These are phyloP conservation scores for Graphilbum ipis-grandicollis DNA, from an alignment of 2,329 filamentous ascomycete species.

Conservation along the genomic window DNA sequence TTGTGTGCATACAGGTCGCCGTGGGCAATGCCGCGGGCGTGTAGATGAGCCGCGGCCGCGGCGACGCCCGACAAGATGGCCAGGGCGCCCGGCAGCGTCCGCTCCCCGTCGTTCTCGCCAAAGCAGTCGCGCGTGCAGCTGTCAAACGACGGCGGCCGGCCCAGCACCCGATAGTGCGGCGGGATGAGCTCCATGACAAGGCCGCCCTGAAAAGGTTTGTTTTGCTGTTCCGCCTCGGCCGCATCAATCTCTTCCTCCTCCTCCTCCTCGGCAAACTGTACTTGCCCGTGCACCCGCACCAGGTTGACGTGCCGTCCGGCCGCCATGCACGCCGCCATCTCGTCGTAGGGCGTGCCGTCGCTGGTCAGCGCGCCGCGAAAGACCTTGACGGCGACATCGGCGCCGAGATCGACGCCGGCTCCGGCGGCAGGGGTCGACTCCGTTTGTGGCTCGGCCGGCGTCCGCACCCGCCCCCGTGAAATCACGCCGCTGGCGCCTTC, in stretches of 20 bases:
- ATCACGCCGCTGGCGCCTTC: slow-evolving; percentile 29
- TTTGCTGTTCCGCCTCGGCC: slow-evolving; percentile 9
- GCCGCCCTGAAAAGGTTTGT: slow-evolving; percentile 15
- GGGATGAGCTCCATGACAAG: slow-evolving; percentile 30
- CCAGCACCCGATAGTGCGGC: slow-evolving; percentile 22
- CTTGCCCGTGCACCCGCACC: slow-evolving; percentile 25
- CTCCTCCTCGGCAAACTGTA: slow-evolving; percentile 11
- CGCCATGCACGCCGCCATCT: slow-evolving; percentile 27
- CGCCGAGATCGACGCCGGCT: too few species aligned
- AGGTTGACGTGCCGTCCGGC: slow-evolving; percentile 28
- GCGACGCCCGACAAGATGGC: slow-evolving; percentile 23
- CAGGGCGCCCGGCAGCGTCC: slow-evolving; percentile 15
- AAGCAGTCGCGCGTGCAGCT: slow-evolving; percentile 28
- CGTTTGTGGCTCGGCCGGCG: not conserved
- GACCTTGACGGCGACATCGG: slow-evolving; percentile 26
- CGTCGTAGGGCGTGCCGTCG: slow-evolving; percentile 29
- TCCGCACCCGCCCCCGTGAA: slow-evolving; percentile 17
- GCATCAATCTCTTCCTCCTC: slow-evolving; percentile 13
- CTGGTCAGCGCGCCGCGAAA: slow-evolving; percentile 29
- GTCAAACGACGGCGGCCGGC: slow-evolving; percentile 24
- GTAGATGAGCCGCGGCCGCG: slow-evolving; percentile 24
- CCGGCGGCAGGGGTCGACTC: not conserved
- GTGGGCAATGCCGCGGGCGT: slow-evolving; percentile 23
- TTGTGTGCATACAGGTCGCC: slow-evolving; percentile 31
- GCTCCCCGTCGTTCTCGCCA: slow-evolving; percentile 11